Conservation (phyloP, 495 filamentous ascomycete genomes). For the Aspergillus sclerotioniger region DNA sequence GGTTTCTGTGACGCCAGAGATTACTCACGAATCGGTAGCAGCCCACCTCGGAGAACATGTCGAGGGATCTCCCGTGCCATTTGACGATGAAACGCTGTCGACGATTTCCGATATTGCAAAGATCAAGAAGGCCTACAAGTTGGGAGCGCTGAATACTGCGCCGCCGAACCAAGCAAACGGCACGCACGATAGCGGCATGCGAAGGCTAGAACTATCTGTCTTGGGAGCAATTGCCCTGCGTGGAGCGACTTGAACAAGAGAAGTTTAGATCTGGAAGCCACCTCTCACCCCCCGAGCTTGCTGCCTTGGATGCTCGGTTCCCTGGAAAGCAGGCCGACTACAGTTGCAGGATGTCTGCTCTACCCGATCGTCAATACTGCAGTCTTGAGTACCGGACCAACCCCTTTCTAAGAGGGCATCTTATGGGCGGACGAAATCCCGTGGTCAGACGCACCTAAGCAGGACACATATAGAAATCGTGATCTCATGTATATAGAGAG, state of each 20-base stretch:
- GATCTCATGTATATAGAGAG: not conserved
- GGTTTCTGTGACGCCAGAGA: conserved; percentile 48
- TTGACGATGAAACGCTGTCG: conserved; percentile 62
- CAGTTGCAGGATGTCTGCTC: not conserved
- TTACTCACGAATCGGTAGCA: conserved; percentile 54
- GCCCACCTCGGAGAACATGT: conserved; percentile 62
- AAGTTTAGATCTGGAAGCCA: not conserved
- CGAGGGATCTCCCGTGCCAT: conserved; percentile 57
- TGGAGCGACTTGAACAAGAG: conserved; percentile 41
- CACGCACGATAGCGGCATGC: conserved; percentile 31
- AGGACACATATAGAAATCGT: not conserved
- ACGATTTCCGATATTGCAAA: conserved; percentile 61
- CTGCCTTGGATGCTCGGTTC: not conserved
- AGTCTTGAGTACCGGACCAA: not conserved
- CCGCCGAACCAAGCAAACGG: conserved; percentile 26
- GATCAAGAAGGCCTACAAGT: conserved; percentile 80
- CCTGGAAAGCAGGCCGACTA: not conserved
- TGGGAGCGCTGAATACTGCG: conserved; percentile 53
- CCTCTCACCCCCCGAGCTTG: not conserved
- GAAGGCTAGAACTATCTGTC: conserved; percentile 58
- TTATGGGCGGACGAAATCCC: not conserved
- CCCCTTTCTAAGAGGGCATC: not conserved
- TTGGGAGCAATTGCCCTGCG: conserved; percentile 73
- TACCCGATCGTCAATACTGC: not conserved
- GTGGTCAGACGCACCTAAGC: not conserved